Evolutionary conservation across 1,284 basidiomycete genomes (phyloP).

Genomic region (Irpex rosettiformis): DNA sequence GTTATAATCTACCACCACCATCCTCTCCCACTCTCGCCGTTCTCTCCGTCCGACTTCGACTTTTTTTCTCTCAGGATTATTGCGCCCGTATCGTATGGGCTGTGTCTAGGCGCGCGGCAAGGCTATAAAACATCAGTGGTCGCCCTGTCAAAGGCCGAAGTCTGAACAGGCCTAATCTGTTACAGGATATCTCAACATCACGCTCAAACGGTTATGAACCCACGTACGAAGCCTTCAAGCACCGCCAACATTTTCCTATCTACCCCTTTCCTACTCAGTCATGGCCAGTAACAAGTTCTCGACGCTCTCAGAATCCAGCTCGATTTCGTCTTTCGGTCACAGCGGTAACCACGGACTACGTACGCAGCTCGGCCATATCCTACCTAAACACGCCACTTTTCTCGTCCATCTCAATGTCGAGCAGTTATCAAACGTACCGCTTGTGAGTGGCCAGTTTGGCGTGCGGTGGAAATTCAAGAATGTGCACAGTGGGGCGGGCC

Average conservation of each 20-base stretch:
- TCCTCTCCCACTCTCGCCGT: background rate
- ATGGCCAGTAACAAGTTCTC: slow-evolving; percentile 11
- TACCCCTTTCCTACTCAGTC: background rate
- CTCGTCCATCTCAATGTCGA: slow-evolving; percentile 64
- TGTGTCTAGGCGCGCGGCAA: background rate
- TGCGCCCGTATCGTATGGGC: background rate
- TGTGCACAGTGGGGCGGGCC: slow-evolving; percentile 41
- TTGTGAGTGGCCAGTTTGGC: slow-evolving; percentile 72
- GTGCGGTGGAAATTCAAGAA: slow-evolving; percentile 76
- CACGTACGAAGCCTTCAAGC: slow-evolving; percentile 1
- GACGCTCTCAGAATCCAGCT: slow-evolving; percentile 16
- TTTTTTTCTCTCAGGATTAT: background rate
- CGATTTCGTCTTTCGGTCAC: slow-evolving; percentile 15
- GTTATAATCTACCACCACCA: background rate
- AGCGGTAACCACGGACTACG: slow-evolving; percentile 24
- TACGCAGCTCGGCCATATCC: slow-evolving; percentile 47
- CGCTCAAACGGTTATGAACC: background rate
- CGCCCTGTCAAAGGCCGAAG: background rate
- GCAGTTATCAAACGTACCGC: slow-evolving; percentile 72
- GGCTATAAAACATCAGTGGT: background rate
- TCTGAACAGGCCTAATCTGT: slow-evolving; percentile 5
- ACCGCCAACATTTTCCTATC: background rate
- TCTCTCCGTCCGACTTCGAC: background rate
- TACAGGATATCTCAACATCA: background rate
- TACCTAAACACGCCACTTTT: slow-evolving; percentile 64